Conservation (phyloP, 2,329 filamentous ascomycete species). For the Colletotrichum echinochloae region DNA sequence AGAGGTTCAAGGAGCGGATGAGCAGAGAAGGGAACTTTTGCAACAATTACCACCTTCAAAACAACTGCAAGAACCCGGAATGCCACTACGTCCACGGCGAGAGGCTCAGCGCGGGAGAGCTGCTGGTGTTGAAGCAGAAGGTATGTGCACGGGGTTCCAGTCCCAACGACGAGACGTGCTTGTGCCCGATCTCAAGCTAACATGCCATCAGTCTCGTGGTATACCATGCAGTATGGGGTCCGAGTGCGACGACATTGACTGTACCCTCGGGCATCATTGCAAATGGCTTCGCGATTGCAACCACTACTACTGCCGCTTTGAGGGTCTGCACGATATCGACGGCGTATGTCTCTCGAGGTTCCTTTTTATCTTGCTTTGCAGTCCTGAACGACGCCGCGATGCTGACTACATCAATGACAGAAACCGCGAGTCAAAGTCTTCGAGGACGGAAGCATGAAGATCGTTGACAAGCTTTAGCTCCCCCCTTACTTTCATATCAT, state of each 20-base stretch:
- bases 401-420: neutral
- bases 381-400: neutral
- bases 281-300: slow-evolving; percentile 42
- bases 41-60: slow-evolving; percentile 43
- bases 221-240: slow-evolving; percentile 39
- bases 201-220: slow-evolving; percentile 28
- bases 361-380: neutral
- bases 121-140: slow-evolving; percentile 42
- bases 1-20: slow-evolving; percentile 42
- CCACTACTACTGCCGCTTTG: slow-evolving; percentile 41
- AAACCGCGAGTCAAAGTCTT: slow-evolving; percentile 32
- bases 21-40: slow-evolving; percentile 41
- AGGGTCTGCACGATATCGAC: slow-evolving; percentile 42
- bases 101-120: slow-evolving; percentile 37
- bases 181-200: neutral
- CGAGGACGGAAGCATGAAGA: slow-evolving; percentile 37
- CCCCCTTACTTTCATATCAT: neutral
- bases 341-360: slow-evolving; percentile 20
- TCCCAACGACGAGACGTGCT: no score
- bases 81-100: slow-evolving; percentile 44
- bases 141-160: slow-evolving; percentile 9
- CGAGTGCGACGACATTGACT: slow-evolving; percentile 41
- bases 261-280: slow-evolving; percentile 43
- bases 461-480: slow-evolving; percentile 7
- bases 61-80: slow-evolving; percentile 39